Evolutionary conservation across 345 rosid species (phyloP).

Genomic region (Bruguiera parviflora): DNA sequence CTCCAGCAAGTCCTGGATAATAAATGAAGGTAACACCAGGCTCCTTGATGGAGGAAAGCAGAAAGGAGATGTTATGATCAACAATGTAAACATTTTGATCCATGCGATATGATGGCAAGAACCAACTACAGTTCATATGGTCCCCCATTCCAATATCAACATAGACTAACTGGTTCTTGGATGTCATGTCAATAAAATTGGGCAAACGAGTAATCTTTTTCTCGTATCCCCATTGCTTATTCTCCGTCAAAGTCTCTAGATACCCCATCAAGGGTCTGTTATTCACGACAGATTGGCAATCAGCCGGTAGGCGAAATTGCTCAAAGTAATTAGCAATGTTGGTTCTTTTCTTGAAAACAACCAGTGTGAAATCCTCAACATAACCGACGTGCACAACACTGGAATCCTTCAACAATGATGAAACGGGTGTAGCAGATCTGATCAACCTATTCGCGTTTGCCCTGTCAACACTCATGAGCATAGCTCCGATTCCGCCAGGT

Average conservation of each 20-base stretch:
- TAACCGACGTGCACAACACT: constrained; percentile 61
- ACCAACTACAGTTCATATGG: constrained; percentile 56
- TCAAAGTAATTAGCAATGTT: constrained; percentile 37
- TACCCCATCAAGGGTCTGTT: constrained; percentile 41
- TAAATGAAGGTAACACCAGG: constrained; percentile 75
- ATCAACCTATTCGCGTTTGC: constrained; percentile 54
- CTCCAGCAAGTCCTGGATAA: constrained; percentile 66
- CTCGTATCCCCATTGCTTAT: constrained; percentile 39
- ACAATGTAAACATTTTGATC: constrained; percentile 59
- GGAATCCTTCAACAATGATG: constrained; percentile 64
- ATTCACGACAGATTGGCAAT: constrained; percentile 51
- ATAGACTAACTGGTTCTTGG: constrained; percentile 54
- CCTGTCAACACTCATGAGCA: constrained; percentile 52
- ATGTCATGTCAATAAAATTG: constrained; percentile 45
- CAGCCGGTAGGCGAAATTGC: constrained; percentile 48
- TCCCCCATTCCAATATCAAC: constrained; percentile 64
- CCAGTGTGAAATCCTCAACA: constrained; percentile 51
- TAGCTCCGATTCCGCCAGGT: constrained; percentile 78
- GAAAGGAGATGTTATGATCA: constrained; percentile 69
- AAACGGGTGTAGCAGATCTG: constrained; percentile 69
- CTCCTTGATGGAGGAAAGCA: constrained; percentile 61
- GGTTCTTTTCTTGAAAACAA: constrained; percentile 59
- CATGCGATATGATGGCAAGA: constrained; percentile 64
- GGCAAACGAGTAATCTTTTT: constrained; percentile 55
- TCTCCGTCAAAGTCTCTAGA: constrained; percentile 61